Conservation (phyloP, 225 moss, liverwort and hornwort genomes). For the Asterella californica region DNA sequence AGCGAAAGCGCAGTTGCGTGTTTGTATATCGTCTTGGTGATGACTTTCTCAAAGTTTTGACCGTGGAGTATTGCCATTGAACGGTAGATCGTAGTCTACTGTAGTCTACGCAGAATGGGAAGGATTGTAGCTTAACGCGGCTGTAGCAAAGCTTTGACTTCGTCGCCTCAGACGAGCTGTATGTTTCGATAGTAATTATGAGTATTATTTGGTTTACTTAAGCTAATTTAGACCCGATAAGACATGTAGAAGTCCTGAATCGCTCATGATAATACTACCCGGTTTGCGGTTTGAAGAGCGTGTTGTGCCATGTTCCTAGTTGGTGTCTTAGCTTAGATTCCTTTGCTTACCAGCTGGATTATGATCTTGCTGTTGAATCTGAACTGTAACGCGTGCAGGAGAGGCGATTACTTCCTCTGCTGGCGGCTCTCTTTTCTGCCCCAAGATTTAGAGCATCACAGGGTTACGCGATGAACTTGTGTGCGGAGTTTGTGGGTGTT, state of each 20-base stretch:
- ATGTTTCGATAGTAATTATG: neutral
- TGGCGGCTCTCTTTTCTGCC: constrained; percentile 64
- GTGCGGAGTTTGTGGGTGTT: constrained; percentile 57
- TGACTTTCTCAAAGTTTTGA: neutral
- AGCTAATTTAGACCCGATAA: neutral
- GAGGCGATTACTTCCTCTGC: constrained; percentile 59
- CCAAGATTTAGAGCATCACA: constrained; percentile 52
- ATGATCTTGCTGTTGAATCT: neutral
- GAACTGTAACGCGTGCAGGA: constrained; percentile 47
- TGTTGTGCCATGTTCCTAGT: neutral
- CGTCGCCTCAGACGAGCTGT: neutral
- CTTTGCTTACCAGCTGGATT: neutral
- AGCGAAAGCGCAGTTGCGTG: neutral
- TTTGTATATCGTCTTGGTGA: neutral
- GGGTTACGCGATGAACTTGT: constrained; percentile 37
- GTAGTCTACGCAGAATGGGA: neutral
- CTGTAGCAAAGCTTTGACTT: neutral
- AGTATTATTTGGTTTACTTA: neutral
- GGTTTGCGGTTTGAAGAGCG: neutral
- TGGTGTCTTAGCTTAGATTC: neutral
- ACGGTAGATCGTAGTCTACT: neutral
- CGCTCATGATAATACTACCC: neutral
- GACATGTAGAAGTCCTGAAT: neutral
- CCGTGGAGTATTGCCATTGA: neutral
- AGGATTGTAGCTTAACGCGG: neutral